Evolutionary conservation across 2,329 filamentous ascomycete species (phyloP).

Genomic region (Pestalotiopsis sp.): DNA sequence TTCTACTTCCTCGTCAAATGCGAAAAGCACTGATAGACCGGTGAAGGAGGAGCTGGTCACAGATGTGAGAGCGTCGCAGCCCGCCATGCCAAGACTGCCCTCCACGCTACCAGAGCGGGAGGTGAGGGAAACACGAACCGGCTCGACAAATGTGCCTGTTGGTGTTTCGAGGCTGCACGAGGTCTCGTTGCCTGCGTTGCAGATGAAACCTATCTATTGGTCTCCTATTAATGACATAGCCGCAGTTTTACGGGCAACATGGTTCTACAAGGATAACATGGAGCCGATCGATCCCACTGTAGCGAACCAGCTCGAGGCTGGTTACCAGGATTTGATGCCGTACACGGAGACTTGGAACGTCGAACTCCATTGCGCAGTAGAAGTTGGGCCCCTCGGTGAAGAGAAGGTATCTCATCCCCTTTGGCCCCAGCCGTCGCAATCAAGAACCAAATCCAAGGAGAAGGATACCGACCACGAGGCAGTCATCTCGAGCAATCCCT

Average conservation of each 20-base stretch:
- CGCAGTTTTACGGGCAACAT: conserved; percentile 82
- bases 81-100: conserved; percentile 16
- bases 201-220: conserved; percentile 99
- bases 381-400: conserved; percentile 87
- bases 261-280: conserved; percentile 98
- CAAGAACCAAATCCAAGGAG: conserved; percentile 35
- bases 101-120: conserved; percentile 24
- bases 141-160: conserved; percentile 70
- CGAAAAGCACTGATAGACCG: not conserved
- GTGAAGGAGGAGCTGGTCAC: conserved; percentile 25
- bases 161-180: conserved; percentile 89
- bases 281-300: conserved; percentile 81
- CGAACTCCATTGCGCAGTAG: conserved; percentile 85
- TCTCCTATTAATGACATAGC: conserved; percentile 89
- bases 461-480: conserved; percentile 38
- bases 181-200: conserved; percentile 78
- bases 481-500: conserved; percentile 55
- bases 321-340: conserved; percentile 82
- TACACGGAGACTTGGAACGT: conserved; percentile 94
- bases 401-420: conserved; percentile 85
- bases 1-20: conserved; percentile 19
- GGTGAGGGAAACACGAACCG: conserved; percentile 25
- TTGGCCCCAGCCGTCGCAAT: conserved; percentile 67
- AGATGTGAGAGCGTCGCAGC: conserved; percentile 14
- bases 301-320: conserved; percentile 90